Conservation (phyloP, 2,329 filamentous ascomycete species). For the Paraphaeosphaeria sporulosa region DNA sequence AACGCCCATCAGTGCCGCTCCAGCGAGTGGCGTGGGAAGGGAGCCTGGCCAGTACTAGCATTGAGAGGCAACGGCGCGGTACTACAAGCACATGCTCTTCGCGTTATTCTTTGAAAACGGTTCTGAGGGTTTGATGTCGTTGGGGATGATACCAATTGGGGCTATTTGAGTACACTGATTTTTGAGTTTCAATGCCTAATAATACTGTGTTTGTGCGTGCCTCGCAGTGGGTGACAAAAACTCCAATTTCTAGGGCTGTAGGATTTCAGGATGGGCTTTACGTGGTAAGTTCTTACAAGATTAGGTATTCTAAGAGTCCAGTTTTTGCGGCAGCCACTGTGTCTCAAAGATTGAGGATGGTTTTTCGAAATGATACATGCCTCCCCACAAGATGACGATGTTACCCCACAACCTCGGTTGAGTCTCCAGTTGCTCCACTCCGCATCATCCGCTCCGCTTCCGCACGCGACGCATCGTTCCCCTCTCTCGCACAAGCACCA, state of each 20-base stretch:
- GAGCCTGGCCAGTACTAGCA: conserved; percentile 43
- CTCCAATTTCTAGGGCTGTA: too few species aligned
- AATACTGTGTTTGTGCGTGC: not conserved
- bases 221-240: too few species aligned
- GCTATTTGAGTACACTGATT: not conserved
- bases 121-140: not conserved
- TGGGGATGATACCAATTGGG: conserved; percentile 10
- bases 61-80: too few species aligned
- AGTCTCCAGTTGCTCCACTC: conserved; percentile 9
- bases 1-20: conserved; percentile 22
- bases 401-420: conserved; percentile 13
- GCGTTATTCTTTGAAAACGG: not conserved
- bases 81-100: not conserved
- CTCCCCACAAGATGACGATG: not conserved
- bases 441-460: conserved; percentile 5
- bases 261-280: too few species aligned
- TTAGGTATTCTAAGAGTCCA: too few species aligned
- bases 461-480: not conserved
- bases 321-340: too few species aligned
- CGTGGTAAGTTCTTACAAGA: too few species aligned
- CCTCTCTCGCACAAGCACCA: not conserved
- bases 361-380: too few species aligned
- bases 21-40: conserved; percentile 34
- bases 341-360: too few species aligned
- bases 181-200: not conserved